Base-by-base conservation (phyloP, 2,329 filamentous ascomycete species). In the Epichloe festucae region DNA sequence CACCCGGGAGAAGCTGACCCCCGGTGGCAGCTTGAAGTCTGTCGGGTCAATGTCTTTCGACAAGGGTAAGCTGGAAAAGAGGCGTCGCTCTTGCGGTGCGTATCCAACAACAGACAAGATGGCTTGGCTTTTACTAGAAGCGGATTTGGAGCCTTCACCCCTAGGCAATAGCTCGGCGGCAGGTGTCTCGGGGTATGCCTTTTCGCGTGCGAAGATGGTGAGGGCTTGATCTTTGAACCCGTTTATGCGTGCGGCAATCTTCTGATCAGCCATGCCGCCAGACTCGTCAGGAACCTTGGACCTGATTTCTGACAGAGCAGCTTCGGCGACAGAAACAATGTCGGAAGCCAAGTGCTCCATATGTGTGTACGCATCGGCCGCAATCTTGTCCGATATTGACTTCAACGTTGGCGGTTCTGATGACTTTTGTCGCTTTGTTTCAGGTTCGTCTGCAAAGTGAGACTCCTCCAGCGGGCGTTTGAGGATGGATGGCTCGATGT, bases 61-160 rank as follows among this genome's bases (percentile, higher is more conserved):
- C 14, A 61, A 46, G 8, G 69, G 87, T 48, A 95, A 72, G 65
- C 90, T 95, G 4, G 91, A 95, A 65, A 93, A 96, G 4, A 96
- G 73, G 54, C 91, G 86, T 58, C 82, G 84, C 38, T 86, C 77
- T 45, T 82, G 81, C 2, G 84, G 81, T 41, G 85, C 85, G 58
- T 82, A 85, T 51, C 87, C 89, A 58, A 82, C 84, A 1, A 95
- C 72, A 1, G 87, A 91, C 53, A 96, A 72, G 5, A 91, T 83
- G 15, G 81, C 52, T 51, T 67, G 77, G 67, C 57, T 77, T 65
- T 57, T 72, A 62, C 65, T 58, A 19, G 71, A 63, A 23, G 67
- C 65, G 3, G 66, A 63, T 17, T 67, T 65, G 31, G 67, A 56
- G 46, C 68, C 66, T 41, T 69, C 71, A 48, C 71, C 68, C 31